Percentiles rank a stretch among this genome's conserved stretches.
Evolutionary conservation across 768 basidiomycete species (phyloP).

Genomic region (Lyophyllum semitale): DNA sequence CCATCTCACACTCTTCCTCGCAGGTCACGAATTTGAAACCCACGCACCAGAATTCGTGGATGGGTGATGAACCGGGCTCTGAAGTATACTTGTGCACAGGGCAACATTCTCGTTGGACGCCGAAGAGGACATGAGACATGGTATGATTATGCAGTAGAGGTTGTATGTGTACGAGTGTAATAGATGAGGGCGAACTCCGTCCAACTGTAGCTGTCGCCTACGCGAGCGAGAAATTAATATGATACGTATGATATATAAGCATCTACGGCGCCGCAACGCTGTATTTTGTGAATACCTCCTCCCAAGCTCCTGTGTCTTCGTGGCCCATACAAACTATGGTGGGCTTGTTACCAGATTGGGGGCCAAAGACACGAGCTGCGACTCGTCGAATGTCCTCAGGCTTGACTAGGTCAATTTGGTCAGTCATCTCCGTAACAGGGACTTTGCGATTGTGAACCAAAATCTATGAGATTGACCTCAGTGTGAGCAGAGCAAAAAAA

Average conservation of each 20-base stretch:
- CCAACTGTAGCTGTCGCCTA: background rate
- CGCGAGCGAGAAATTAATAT: background rate
- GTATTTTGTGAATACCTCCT: constrained; percentile 66
- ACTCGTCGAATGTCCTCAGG: constrained; percentile 72
- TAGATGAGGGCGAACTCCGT: constrained; percentile 1
- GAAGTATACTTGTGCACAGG: constrained; percentile 74
- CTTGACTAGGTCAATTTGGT: constrained; percentile 77
- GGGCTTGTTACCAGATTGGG: constrained; percentile 59
- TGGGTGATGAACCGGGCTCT: constrained; percentile 55
- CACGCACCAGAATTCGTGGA: constrained; percentile 71
- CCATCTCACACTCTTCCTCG: background rate
- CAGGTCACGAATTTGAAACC: constrained; percentile 73
- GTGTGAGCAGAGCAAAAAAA: constrained; percentile 3
- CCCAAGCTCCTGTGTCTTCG: constrained; percentile 73
- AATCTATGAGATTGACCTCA: constrained; percentile 43
- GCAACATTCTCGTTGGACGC: constrained; percentile 64
- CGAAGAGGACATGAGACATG: constrained; percentile 25
- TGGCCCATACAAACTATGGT: constrained; percentile 86
- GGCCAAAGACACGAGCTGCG: constrained; percentile 74
- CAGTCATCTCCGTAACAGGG: constrained; percentile 88
- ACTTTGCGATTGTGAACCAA: constrained; percentile 87
- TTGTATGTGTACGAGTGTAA: constrained; percentile 7
- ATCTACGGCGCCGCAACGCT: constrained; percentile 47
- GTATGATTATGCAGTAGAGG: constrained; percentile 4
- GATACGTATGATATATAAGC: background rate